Evolutionary conservation across 495 filamentous ascomycete genomes (phyloP).

Genomic region (Penicillium daleae): DNA sequence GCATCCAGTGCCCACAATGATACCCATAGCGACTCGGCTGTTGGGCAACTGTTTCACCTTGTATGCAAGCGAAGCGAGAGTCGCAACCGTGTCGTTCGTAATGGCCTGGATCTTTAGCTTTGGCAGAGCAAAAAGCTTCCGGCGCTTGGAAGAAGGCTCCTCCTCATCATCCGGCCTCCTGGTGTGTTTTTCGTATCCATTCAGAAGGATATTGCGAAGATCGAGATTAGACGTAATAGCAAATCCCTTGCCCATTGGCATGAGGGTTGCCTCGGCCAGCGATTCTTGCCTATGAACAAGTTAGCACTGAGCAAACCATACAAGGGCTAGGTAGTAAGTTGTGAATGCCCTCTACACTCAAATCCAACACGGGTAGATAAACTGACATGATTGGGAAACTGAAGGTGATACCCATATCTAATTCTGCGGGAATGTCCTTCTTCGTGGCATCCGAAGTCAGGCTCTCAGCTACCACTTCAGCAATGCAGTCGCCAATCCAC

Average conservation of each 20-base stretch:
- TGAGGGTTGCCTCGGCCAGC: slow-evolving; percentile 73
- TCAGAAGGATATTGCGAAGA: slow-evolving; percentile 67
- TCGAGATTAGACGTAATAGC: slow-evolving; percentile 73
- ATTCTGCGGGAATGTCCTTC: slow-evolving; percentile 52
- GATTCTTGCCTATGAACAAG: slow-evolving; percentile 64
- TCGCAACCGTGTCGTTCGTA: slow-evolving; percentile 80
- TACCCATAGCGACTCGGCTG: slow-evolving; percentile 74
- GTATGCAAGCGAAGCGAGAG: slow-evolving; percentile 76
- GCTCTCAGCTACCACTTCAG: slow-evolving; percentile 66
- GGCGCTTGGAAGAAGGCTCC: slow-evolving; percentile 48
- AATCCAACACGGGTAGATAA: neutral
- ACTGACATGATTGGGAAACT: slow-evolving; percentile 83
- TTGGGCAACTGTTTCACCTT: slow-evolving; percentile 62
- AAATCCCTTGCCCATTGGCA: slow-evolving; percentile 90
- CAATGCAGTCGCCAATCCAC: slow-evolving; percentile 80
- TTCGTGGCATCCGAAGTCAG: slow-evolving; percentile 48
- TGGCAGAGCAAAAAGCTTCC: slow-evolving; percentile 59
- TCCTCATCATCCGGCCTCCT: slow-evolving; percentile 49
- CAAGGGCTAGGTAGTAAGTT: neutral
- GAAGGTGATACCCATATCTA: slow-evolving; percentile 83
- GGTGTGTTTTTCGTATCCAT: slow-evolving; percentile 68
- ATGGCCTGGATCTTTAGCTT: slow-evolving; percentile 74
- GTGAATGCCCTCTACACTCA: neutral
- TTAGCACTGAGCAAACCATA: slow-evolving; percentile 13
- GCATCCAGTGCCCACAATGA: slow-evolving; percentile 82